Conservation (phyloP, 2,329 filamentous ascomycete genomes). For the Oidium heveae region DNA sequence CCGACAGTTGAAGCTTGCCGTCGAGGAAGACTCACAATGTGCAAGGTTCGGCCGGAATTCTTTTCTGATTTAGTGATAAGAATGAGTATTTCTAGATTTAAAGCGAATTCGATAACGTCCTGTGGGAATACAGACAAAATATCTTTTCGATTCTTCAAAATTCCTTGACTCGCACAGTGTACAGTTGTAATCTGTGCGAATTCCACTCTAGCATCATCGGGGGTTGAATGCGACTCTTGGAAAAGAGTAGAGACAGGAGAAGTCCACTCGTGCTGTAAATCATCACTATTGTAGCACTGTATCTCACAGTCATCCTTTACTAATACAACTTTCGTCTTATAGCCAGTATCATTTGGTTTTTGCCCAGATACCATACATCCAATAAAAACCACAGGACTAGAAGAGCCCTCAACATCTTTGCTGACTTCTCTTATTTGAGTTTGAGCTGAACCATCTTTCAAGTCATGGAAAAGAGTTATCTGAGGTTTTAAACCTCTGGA, state of each 20-base stretch:
- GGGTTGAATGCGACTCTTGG: conserved; percentile 13
- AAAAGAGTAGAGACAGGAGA: conserved; percentile 15
- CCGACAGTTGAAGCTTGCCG: conserved; percentile 4
- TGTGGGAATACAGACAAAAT: conserved; percentile 25
- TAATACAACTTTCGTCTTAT: conserved; percentile 21
- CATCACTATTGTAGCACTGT: conserved; percentile 32
- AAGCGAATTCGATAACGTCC: conserved; percentile 18
- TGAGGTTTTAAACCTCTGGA: conserved; percentile 22
- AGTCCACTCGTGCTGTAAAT: conserved; percentile 22
- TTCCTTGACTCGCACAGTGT: conserved; percentile 12
- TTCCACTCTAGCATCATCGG: conserved; percentile 13
- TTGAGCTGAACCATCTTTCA: conserved; percentile 25
- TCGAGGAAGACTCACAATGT: conserved; percentile 12
- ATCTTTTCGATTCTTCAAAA: conserved; percentile 26
- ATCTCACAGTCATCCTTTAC: conserved; percentile 36
- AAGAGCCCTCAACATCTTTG: conserved; percentile 16
- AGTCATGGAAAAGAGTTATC: conserved; percentile 33
- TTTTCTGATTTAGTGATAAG: conserved; percentile 14
- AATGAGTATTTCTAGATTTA: conserved; percentile 27
- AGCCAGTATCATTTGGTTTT: conserved; percentile 2
- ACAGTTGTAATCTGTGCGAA: conserved; percentile 13
- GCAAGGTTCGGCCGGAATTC: conserved; percentile 7
- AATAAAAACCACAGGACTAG: conserved; percentile 19
- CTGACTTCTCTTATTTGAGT: conserved; percentile 24
- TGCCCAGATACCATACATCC: conserved; percentile 11